Base-by-base conservation (phyloP, 2,329 filamentous ascomycete species). In the Metarhizium brunneum region DNA sequence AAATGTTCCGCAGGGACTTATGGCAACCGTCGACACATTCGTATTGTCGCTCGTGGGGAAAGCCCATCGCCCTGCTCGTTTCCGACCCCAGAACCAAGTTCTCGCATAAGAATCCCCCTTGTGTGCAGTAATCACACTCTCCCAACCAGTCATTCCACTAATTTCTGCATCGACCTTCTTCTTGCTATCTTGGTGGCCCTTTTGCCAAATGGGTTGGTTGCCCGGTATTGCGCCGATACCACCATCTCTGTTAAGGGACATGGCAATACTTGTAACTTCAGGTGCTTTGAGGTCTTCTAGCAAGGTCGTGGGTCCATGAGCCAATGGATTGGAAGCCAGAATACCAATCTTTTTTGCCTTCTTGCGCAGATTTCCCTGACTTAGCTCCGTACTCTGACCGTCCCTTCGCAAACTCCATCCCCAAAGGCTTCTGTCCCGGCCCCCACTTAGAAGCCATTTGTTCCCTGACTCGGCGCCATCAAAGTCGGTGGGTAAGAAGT, bases 11-110 rank as follows among this genome's bases (percentile, higher is more conserved):
- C 94, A 99, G 1, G 90, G 82, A 54, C 90, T 96, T 58, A 99
- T 87, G 11, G 91, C 83, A 20, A 99, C 90, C 54, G 88, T 92
- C 60, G 87, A 83, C 57, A 96, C 92, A 64, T 90, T 82, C n/a
- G 84, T 81, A 18, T 83, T 82, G 71, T 99, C 94, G 45, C 87
- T 82, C 0, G 92, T 96, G 61, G 88, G 85, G 62, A 99, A 90
- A 0, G 88, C 87, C 94, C 94, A 99, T 60, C 94, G 81, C 11
- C 94, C 94, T 51, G 94, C 92, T 64, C 87, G 85, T 72, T 95
- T 96, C 56, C 90, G 86, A 6, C 92, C 94, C 92, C 94, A 97
- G 72, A 96, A 96, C 94, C 94, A 99, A 1, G 94, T 97, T 54
- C 94, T 84, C 18, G 91, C 94, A 66, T 83, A 88, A 48, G 85